Evolutionary conservation across 1,139 yeast genomes (phyloP).

Genomic region (Suzukiozyma palmioleophila): DNA sequence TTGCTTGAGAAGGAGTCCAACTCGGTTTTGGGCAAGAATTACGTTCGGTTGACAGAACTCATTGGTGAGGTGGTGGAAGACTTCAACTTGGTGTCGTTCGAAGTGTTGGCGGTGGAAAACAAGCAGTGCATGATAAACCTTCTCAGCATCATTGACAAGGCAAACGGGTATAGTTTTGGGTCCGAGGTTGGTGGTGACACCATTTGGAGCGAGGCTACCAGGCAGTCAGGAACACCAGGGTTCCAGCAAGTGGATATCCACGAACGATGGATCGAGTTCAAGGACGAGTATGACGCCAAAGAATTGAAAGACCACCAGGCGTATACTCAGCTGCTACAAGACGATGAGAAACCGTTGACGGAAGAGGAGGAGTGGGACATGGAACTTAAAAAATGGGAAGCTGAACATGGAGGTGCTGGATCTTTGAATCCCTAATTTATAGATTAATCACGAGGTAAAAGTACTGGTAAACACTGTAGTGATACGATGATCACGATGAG

Average conservation of each 20-base stretch:
- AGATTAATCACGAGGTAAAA: background rate
- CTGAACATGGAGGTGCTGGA: constrained; percentile 12
- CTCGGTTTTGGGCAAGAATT: constrained; percentile 56
- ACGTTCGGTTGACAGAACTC: constrained; percentile 67
- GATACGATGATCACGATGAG: too few relatives aligned
- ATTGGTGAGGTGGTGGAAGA: constrained; percentile 84
- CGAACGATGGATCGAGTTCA: constrained; percentile 92
- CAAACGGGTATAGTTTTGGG: constrained; percentile 92
- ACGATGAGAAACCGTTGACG: constrained; percentile 30
- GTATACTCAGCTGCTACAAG: constrained; percentile 13
- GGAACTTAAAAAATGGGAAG: constrained; percentile 64
- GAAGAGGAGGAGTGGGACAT: constrained; percentile 72
- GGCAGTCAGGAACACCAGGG: constrained; percentile 64
- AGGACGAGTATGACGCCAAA: constrained; percentile 63
- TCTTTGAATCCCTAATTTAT: constrained; percentile 4
- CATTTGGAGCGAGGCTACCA: constrained; percentile 90
- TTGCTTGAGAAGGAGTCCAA: constrained; percentile 65
- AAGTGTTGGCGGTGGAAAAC: constrained; percentile 87
- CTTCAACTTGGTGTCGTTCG: constrained; percentile 82
- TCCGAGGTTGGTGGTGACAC: constrained; percentile 93
- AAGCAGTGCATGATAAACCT: constrained; percentile 86
- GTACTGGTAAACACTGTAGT: too few relatives aligned
- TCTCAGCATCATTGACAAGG: constrained; percentile 75
- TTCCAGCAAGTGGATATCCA: constrained; percentile 65
- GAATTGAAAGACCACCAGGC: constrained; percentile 48